Evolutionary conservation across 140 eudicot species (phyloP).

Genomic region (Senecio squalidus): DNA sequence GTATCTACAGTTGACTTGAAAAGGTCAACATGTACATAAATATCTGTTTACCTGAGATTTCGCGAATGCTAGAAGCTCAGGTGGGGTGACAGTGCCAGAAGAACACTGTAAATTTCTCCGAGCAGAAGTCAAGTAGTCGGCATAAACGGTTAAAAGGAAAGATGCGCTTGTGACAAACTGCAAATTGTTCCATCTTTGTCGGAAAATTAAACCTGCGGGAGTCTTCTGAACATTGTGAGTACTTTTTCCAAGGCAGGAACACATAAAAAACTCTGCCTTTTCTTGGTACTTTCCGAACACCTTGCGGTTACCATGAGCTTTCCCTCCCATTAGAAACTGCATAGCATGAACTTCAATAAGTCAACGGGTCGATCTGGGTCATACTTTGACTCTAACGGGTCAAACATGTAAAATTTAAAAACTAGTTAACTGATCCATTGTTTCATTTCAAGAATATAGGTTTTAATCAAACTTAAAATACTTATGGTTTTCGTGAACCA

Average conservation of each 20-base stretch:
- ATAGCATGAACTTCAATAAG: slow-evolving; percentile 11
- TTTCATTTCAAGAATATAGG: no score
- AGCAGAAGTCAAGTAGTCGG: slow-evolving; percentile 83
- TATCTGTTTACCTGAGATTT: slow-evolving; percentile 62
- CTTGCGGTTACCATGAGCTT: slow-evolving; percentile 41
- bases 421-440: no score
- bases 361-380: no score
- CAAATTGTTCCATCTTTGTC: slow-evolving; percentile 92
- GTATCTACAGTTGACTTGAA: slow-evolving; percentile 7
- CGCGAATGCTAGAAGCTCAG: slow-evolving; percentile 68
- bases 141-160: slow-evolving; percentile 78
- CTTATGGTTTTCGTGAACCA: no score
- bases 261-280: slow-evolving; percentile 88
- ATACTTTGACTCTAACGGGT: no score
- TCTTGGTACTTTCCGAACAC: slow-evolving; percentile 68
- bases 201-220: slow-evolving; percentile 83
- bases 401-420: no score
- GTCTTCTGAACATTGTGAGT: slow-evolving; percentile 72
- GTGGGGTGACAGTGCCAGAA: slow-evolving; percentile 49
- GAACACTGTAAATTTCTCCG: slow-evolving; percentile 53
- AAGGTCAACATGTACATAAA: slow-evolving; percentile 4
- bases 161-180: slow-evolving; percentile 96
- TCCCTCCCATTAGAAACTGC: slow-evolving; percentile 87
- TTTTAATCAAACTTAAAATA: no score
- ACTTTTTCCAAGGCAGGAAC: slow-evolving; percentile 82